Evolutionary conservation across 192 early-diverging fungal species (phyloP), one percentile per base, ranked within the genome.

Genomic region (Spinellus fusiger): DNA sequence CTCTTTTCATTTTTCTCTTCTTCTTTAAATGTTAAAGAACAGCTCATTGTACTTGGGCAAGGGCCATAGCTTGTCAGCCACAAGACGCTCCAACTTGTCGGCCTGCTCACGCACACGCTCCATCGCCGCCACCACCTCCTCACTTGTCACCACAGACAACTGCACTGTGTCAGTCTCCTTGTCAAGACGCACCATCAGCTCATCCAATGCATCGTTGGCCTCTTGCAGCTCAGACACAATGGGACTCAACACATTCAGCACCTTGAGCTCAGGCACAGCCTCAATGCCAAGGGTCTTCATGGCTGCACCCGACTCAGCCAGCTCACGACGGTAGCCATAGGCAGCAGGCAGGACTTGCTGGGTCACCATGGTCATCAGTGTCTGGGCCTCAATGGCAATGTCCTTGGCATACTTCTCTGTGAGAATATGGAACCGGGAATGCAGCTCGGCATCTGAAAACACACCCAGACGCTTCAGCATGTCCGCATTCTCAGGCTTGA

Each of bases 401-500:
- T 98, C 94, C 89, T 98, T 98, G 76, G 89, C 85, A 70, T 97
- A 98, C 75, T 92, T 94, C 80, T 98, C 94, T 73, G 88, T 84
- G 64, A 98, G 80, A 71, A 98, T 96, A 78, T 97, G 86, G 89
- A 86, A 94, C 65, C 96, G 88, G 38, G 94, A 95, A 48, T 84
- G 74, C 63, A 98, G 79, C 80, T 98, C 96, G 47, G 77, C 69
- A 58, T 86, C 80, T 47, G 89, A 86, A 74, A 98, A 89, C 69
- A 98, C 90, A 62, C 87, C 89, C 15, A 86, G 78, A 27, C 77
- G 75, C 64, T 80, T 90, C 69, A 98, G 75, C 83, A 97, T 88
- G 23, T 85, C 73, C 33, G 77, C 56, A 77, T 96, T 86, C 62
- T 73, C 68, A 27, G 85, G 72, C 54, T 85, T 82, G 54, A 91